Conservation (phyloP, 495 filamentous ascomycete genomes). For the Haplographium delicatum region DNA sequence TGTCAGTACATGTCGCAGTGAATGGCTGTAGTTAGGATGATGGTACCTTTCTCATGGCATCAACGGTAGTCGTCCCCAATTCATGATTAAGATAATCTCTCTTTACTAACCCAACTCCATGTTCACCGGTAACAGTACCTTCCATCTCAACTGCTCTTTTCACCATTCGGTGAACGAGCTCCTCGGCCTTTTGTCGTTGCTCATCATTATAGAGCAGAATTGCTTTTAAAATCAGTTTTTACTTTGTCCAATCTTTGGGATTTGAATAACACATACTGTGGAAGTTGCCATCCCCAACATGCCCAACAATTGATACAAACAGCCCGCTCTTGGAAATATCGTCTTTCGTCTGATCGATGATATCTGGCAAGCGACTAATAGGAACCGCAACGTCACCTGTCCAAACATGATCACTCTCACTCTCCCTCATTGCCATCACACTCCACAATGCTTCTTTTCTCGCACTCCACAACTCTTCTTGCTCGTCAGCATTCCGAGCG, state of each 20-base stretch:
- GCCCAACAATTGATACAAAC: conserved; percentile 69
- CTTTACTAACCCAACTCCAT: conserved; percentile 78
- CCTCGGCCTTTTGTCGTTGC: conserved; percentile 58
- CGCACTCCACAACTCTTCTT: conserved; percentile 77
- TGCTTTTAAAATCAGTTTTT: conserved; percentile 30
- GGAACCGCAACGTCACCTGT: conserved; percentile 82
- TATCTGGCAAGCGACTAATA: conserved; percentile 63
- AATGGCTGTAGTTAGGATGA: not conserved
- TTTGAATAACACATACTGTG: conserved; percentile 52
- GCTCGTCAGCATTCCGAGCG: conserved; percentile 62
- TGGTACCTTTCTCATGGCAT: conserved; percentile 71
- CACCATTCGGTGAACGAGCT: conserved; percentile 76
- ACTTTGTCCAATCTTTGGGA: conserved; percentile 14
- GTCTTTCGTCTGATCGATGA: conserved; percentile 73
- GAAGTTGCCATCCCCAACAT: conserved; percentile 83
- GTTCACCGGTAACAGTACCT: conserved; percentile 79
- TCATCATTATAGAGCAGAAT: conserved; percentile 68
- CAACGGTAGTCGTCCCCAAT: conserved; percentile 64
- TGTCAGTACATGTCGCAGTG: conserved; percentile 6
- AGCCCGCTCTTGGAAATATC: conserved; percentile 63
- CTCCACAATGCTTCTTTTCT: conserved; percentile 83
- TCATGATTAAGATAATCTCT: conserved; percentile 74
- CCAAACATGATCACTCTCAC: conserved; percentile 65
- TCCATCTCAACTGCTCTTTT: conserved; percentile 79
- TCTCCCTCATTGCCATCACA: conserved; percentile 52